Conservation (phyloP, 371 early-diverging fungal species). For the Syncephalastrum monosporum region DNA sequence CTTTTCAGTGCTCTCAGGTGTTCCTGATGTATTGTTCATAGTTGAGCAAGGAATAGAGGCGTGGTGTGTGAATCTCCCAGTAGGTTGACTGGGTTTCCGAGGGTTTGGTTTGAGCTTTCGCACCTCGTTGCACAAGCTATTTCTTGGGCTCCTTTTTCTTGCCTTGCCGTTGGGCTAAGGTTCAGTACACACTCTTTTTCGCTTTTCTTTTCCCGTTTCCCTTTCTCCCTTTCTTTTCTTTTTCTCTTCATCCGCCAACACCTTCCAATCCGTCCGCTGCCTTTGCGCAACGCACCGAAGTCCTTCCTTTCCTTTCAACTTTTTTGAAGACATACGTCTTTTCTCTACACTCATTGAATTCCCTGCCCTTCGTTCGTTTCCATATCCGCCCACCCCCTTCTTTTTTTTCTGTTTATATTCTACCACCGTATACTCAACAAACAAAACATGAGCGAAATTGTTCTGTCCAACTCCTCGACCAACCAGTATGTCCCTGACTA, state of each 20-base stretch:
- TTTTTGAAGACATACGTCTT: no score
- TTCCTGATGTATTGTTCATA: no score
- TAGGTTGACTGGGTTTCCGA: neutral
- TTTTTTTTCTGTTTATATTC: slow-evolving; percentile 5
- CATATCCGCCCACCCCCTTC: slow-evolving; percentile 10
- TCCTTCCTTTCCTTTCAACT: slow-evolving; percentile 11
- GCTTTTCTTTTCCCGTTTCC: slow-evolving; percentile 3
- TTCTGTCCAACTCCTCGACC: slow-evolving; percentile 24
- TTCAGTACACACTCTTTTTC: slow-evolving; percentile 2
- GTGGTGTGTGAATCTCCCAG: no score
- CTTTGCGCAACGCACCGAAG: neutral
- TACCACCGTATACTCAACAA: neutral
- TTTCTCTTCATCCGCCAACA: slow-evolving; percentile 1
- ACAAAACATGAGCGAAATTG: slow-evolving; percentile 38
- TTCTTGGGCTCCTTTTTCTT: slow-evolving; percentile 12
- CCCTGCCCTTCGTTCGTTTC: slow-evolving; percentile 2
- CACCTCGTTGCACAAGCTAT: slow-evolving; percentile 15
- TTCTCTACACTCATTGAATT: neutral
- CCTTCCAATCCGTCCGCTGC: slow-evolving; percentile 3
- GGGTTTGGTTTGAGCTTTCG: neutral
- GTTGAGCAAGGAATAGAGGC: no score
- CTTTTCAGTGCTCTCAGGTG: no score
- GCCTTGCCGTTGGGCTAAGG: neutral
- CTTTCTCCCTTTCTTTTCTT: slow-evolving; percentile 10
- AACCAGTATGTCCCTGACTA: slow-evolving; percentile 33